Conservation (phyloP, 2,329 filamentous ascomycete genomes). For the Tolypocladium tropicale region DNA sequence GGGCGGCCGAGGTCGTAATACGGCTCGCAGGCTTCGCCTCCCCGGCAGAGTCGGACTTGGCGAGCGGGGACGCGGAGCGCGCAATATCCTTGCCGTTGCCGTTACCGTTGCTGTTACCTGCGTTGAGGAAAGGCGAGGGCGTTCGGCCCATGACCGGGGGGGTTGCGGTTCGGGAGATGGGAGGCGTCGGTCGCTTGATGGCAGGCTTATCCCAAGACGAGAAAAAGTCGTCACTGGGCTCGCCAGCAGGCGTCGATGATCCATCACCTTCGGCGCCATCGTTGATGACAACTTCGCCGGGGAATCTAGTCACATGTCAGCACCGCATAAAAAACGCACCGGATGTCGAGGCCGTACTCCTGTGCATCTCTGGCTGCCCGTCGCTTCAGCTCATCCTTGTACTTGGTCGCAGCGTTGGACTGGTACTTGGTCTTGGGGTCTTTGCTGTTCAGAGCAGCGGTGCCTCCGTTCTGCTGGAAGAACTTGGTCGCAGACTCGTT, state of each 20-base stretch:
- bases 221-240: conserved; percentile 94
- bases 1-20: conserved; percentile 67
- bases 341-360: conserved; percentile 50
- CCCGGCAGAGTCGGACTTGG: conserved; percentile 46
- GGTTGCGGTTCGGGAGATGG: conserved; percentile 79
- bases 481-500: conserved; percentile 98
- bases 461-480: conserved; percentile 93
- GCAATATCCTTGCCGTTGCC: conserved; percentile 60
- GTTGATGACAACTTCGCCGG: conserved; percentile 73
- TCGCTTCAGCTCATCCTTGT: conserved; percentile 92
- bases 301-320: conserved; percentile 49
- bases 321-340: not conserved
- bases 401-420: conserved; percentile 85
- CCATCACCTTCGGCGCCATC: conserved; percentile 60
- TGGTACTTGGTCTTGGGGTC: conserved; percentile 96
- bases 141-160: conserved; percentile 73
- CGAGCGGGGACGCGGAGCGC: conserved; percentile 77
- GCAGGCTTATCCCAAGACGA: conserved; percentile 97
- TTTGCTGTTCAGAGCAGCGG: conserved; percentile 88
- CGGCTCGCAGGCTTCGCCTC: conserved; percentile 54
- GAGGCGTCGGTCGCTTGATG: conserved; percentile 92
- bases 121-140: conserved; percentile 80
- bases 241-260: conserved; percentile 66
- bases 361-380: conserved; percentile 73
- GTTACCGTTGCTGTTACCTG: conserved; percentile 41